A percentile compares a stretch with the other conserved stretches of the same genome.
phyloP scores from a whole-genome alignment of 1,284 basidiomycete species.

The Cryptococcus deneoformans region DNA sequence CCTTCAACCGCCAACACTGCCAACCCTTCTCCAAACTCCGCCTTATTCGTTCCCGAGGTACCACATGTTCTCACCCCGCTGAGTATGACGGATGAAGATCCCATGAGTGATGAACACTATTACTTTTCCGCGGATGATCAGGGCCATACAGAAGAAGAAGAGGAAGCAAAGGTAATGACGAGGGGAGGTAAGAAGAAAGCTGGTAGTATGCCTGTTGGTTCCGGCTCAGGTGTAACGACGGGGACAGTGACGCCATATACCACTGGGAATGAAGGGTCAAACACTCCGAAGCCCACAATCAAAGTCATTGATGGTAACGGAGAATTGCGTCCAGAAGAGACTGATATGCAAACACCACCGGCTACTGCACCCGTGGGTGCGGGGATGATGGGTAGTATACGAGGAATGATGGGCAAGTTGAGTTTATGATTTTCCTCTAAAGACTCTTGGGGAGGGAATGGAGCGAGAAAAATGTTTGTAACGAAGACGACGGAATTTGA shows the following conservation, averaged over 20 bases:
- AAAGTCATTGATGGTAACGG: not conserved
- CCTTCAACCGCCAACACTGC: constrained; percentile 6
- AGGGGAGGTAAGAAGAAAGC: not conserved
- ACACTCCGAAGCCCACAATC: not conserved
- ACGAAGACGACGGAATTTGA: not conserved
- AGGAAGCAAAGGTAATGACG: not conserved
- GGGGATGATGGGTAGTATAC: not conserved
- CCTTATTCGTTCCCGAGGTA: not conserved
- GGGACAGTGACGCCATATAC: not conserved
- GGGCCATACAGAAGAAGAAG: not conserved
- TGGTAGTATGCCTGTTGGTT: not conserved
- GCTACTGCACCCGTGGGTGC: not conserved
- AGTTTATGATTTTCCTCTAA: not conserved
- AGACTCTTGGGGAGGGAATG: not conserved
- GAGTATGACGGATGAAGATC: constrained; percentile 21
- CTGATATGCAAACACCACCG: not conserved
- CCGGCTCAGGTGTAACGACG: not conserved
- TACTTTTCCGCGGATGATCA: not conserved
- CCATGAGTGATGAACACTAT: not conserved
- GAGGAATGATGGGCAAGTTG: not conserved
- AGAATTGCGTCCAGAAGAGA: not conserved
- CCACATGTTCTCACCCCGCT: constrained; percentile 17
- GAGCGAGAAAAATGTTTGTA: not conserved
- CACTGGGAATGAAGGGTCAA: not conserved
- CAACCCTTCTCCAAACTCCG: constrained; percentile 1